Conservation (phyloP, 371 early-diverging fungal species). For the Apophysomyces trapeziformis region DNA sequence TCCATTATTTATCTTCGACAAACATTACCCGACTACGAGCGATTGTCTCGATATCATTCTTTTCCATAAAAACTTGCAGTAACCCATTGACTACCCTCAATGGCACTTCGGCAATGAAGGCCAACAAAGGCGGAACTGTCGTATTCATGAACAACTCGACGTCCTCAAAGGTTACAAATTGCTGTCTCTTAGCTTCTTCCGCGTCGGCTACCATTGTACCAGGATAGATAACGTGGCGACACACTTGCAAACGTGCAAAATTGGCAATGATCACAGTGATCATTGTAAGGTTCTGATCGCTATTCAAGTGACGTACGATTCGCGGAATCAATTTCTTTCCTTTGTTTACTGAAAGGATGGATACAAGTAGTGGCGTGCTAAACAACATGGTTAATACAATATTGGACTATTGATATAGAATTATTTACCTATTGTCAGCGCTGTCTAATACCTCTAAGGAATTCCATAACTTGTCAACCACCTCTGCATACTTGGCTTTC, state of each 20-base stretch:
- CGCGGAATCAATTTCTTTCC: conserved; percentile 89
- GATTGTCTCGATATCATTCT: conserved; percentile 84
- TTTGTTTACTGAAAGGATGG: conserved; percentile 77
- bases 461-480: conserved; percentile 66
- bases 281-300: conserved; percentile 78
- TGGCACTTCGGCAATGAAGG: conserved; percentile 82
- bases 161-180: conserved; percentile 56
- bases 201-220: conserved; percentile 52
- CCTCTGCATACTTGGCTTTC: conserved; percentile 59
- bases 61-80: conserved; percentile 81
- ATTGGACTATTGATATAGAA: conserved; percentile 9
- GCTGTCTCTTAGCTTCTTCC: conserved; percentile 50
- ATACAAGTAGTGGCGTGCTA: conserved; percentile 46
- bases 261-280: conserved; percentile 80
- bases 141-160: conserved; percentile 86
- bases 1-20: not conserved
- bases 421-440: conserved; percentile 58
- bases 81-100: conserved; percentile 78
- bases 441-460: conserved; percentile 62
- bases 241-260: conserved; percentile 86
- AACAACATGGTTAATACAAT: not conserved
- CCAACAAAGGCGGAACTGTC: conserved; percentile 81
- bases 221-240: conserved; percentile 66
- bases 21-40: conserved; percentile 72
- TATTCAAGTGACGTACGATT: conserved; percentile 74